These are phyloP conservation scores for Effrenium voratum DNA, from an alignment of 73 alveolate species.

Conservation along the genomic window DNA sequence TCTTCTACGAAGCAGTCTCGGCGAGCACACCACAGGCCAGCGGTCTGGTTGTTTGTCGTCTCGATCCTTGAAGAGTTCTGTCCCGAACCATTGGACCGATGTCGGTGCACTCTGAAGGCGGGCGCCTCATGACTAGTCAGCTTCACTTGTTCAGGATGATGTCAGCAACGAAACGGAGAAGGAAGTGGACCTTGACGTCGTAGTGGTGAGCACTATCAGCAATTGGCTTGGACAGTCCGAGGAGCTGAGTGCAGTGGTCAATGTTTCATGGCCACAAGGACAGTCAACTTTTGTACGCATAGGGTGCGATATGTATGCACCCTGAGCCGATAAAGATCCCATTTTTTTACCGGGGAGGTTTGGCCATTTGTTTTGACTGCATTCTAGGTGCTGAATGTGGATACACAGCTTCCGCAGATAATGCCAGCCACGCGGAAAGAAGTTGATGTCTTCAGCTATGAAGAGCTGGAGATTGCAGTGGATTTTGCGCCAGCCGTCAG, in stretches of 20 bases:
- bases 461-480: constrained; percentile 56
- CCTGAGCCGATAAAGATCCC: not conserved
- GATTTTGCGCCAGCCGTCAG: not conserved
- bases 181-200: not conserved
- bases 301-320: no score
- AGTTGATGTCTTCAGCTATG: not conserved
- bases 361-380: not conserved
- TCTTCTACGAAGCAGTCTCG: not conserved
- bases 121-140: no score
- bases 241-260: constrained; percentile 27
- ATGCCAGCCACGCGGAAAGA: constrained; percentile 14
- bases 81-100: no score
- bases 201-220: constrained; percentile 48
- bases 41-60: not conserved
- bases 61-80: no score
- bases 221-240: constrained; percentile 57
- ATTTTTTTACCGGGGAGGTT: not conserved
- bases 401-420: constrained; percentile 45
- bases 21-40: not conserved
- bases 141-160: not conserved
- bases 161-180: not conserved
- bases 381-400: constrained; percentile 26
- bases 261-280: constrained; percentile 19
- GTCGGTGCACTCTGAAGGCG: no score
- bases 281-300: no score